phyloP scores from a whole-genome alignment of 148 eudicot genomes.

The Amaranthus palmeri region DNA sequence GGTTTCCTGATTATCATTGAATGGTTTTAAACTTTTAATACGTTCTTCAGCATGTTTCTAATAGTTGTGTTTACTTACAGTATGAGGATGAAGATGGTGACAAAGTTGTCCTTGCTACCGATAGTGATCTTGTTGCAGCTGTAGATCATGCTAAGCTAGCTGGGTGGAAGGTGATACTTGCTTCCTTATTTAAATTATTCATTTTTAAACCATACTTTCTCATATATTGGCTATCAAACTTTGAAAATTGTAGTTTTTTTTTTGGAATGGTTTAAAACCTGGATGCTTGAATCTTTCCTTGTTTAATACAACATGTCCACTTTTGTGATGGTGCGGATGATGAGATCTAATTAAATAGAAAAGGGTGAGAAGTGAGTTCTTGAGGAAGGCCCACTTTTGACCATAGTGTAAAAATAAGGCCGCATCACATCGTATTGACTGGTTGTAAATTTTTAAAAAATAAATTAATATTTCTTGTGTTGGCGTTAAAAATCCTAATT shows the following conservation, averaged over 20 bases:
- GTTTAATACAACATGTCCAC: neutral
- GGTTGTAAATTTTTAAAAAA: too few relatives aligned
- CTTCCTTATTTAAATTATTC: neutral
- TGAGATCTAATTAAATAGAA: neutral
- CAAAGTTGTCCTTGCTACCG: slow-evolving; percentile 76
- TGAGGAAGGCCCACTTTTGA: too few relatives aligned
- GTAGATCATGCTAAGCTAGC: slow-evolving; percentile 86
- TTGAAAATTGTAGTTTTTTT: neutral
- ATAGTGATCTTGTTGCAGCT: slow-evolving; percentile 91
- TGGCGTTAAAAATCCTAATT: too few relatives aligned
- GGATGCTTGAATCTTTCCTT: neutral
- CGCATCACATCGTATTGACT: too few relatives aligned
- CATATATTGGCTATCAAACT: neutral
- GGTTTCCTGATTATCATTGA: slow-evolving; percentile 1
- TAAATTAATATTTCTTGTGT: too few relatives aligned
- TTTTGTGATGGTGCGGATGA: too few relatives aligned
- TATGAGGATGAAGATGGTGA: slow-evolving; percentile 97
- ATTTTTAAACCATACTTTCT: neutral
- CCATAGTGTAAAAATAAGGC: too few relatives aligned
- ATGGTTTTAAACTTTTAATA: slow-evolving; percentile 13
- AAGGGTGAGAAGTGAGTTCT: neutral
- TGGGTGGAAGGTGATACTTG: slow-evolving; percentile 76
- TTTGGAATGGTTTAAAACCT: neutral
- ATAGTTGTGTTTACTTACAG: slow-evolving; percentile 33
- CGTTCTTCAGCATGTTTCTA: slow-evolving; percentile 2